phyloP scores from a whole-genome alignment of 805 yeast species.

The Citeromyces nyonsensis region DNA sequence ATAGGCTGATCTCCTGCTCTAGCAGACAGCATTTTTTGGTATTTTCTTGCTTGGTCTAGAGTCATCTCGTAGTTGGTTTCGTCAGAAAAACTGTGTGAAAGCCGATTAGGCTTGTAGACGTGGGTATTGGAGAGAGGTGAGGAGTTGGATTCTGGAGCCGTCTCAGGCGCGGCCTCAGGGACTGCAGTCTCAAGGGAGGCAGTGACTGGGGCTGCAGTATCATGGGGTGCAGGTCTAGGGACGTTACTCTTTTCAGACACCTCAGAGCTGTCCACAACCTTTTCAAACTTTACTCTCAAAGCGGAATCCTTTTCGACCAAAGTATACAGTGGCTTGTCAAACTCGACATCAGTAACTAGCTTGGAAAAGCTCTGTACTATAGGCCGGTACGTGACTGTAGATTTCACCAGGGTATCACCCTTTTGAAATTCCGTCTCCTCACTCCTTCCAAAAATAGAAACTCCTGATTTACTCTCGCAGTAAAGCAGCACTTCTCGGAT shows the following conservation, averaged over 20 bases:
- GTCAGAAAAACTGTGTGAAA: conserved; percentile 5
- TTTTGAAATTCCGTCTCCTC: too few relatives aligned
- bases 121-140: too few relatives aligned
- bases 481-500: too few relatives aligned
- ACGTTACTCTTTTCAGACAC: neutral
- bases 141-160: too few relatives aligned
- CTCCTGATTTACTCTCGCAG: conserved; percentile 3
- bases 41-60: conserved; percentile 33
- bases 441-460: too few relatives aligned
- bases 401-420: too few relatives aligned
- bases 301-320: conserved; percentile 12
- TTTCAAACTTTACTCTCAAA: conserved; percentile 10
- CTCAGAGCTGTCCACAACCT: conserved; percentile 1
- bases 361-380: conserved; percentile 11
- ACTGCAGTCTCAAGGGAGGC: too few relatives aligned
- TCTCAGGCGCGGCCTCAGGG: too few relatives aligned
- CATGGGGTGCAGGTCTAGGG: too few relatives aligned
- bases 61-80: conserved; percentile 28
- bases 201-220: too few relatives aligned
- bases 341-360: conserved; percentile 6
- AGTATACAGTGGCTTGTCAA: conserved; percentile 8
- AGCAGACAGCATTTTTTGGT: conserved; percentile 30
- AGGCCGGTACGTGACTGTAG: conserved; percentile 6
- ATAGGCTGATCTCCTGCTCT: conserved; percentile 20
- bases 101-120: too few relatives aligned